Evolutionary conservation across 768 basidiomycete species (phyloP).

Genomic region (Leccinum olivaceopallidum): DNA sequence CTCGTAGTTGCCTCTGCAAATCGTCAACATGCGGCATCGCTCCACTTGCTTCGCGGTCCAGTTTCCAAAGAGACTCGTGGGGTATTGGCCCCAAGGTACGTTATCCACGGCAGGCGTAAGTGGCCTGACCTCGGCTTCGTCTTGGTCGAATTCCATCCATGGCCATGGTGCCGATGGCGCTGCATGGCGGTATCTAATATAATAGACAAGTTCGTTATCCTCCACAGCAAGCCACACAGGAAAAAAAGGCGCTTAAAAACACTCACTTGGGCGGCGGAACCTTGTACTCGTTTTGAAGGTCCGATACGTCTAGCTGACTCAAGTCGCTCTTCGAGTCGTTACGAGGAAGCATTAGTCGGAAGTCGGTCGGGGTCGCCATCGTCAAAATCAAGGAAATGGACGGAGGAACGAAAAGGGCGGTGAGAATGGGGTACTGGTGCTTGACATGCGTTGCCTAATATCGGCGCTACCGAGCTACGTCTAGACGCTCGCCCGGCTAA

Average conservation of each 20-base stretch:
- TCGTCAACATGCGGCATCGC: constrained; percentile 35
- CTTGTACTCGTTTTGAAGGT: constrained; percentile 7
- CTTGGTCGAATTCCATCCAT: constrained; percentile 39
- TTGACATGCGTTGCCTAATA: constrained; percentile 8
- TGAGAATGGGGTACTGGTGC: neutral
- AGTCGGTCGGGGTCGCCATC: constrained; percentile 15
- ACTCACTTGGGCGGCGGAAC: constrained; percentile 30
- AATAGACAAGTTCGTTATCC: constrained; percentile 19
- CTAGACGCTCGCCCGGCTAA: constrained; percentile 1
- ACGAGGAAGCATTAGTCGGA: constrained; percentile 9
- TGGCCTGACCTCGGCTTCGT: constrained; percentile 14
- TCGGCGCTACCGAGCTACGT: neutral
- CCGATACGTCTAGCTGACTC: constrained; percentile 14
- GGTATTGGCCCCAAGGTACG: constrained; percentile 41
- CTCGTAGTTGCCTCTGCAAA: constrained; percentile 9
- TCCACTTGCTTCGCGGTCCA: constrained; percentile 49
- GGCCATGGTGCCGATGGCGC: constrained; percentile 44
- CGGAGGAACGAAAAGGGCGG: neutral
- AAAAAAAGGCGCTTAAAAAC: neutral
- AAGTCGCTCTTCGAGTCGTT: neutral
- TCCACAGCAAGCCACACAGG: neutral
- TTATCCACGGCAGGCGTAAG: neutral
- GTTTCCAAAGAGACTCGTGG: constrained; percentile 54
- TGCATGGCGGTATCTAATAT: constrained; percentile 36
- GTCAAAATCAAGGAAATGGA: neutral